Percentiles rank a stretch among this genome's conserved stretches.
Evolutionary conservation across 768 basidiomycete species (phyloP).

Genomic region (Termitomyces sp.): DNA sequence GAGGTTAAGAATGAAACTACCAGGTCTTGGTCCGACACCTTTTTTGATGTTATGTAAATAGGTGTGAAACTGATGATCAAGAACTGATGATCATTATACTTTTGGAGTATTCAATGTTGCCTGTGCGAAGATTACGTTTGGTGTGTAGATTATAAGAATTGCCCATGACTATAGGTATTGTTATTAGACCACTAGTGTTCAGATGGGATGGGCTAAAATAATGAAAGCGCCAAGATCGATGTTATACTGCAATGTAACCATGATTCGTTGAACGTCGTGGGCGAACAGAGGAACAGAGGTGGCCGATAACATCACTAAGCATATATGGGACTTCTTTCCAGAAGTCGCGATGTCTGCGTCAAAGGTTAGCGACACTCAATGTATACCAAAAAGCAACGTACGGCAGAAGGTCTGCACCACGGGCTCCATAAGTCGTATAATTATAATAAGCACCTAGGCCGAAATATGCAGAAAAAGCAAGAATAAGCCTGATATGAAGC

Average conservation of each 20-base stretch:
- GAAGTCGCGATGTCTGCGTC: slow-evolving; percentile 77
- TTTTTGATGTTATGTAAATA: neutral
- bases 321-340: slow-evolving; percentile 90
- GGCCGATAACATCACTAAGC: slow-evolving; percentile 72
- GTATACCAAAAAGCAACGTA: slow-evolving; percentile 36
- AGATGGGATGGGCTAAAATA: neutral
- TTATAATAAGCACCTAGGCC: slow-evolving; percentile 83
- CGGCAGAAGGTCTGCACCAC: slow-evolving; percentile 83
- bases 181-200: neutral
- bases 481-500: slow-evolving; percentile 43
- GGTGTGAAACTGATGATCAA: neutral
- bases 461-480: slow-evolving; percentile 72
- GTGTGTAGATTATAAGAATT: neutral
- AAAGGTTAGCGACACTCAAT: slow-evolving; percentile 12
- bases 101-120: neutral
- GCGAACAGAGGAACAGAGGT: slow-evolving; percentile 72
- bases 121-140: neutral
- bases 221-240: neutral
- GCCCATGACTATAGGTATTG: slow-evolving; percentile 1
- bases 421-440: slow-evolving; percentile 83
- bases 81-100: neutral
- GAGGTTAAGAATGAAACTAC: neutral
- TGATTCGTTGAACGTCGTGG: slow-evolving; percentile 62
- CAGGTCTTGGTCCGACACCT: neutral
- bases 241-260: slow-evolving; percentile 74